These are phyloP conservation scores for Condylostoma magnum DNA, from an alignment of 169 alveolate genomes.

Conservation along the genomic window DNA sequence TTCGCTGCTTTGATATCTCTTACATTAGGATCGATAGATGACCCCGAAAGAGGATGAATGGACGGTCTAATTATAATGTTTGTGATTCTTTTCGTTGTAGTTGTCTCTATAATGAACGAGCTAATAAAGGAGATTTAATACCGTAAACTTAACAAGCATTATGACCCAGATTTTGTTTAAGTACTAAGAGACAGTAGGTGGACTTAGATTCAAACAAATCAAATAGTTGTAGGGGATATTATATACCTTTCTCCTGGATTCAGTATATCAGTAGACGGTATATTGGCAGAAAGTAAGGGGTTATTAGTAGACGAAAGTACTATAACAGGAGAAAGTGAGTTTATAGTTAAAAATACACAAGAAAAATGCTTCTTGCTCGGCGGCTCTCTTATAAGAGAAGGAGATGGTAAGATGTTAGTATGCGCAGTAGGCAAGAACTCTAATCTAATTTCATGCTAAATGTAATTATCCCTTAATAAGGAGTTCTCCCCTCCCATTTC, in stretches of 20 bases:
- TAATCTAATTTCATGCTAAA: too few relatives aligned
- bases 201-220: constrained; percentile 35
- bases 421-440: constrained; percentile 66
- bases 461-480: too few relatives aligned
- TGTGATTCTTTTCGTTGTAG: constrained; percentile 75
- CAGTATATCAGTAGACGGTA: constrained; percentile 70
- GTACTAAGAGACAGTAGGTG: constrained; percentile 53
- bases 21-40: not conserved
- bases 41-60: constrained; percentile 59
- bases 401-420: constrained; percentile 70
- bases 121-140: constrained; percentile 72
- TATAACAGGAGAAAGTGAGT: constrained; percentile 70
- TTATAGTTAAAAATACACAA: constrained; percentile 13
- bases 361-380: constrained; percentile 45
- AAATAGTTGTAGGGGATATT: constrained; percentile 75
- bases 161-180: constrained; percentile 38
- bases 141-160: constrained; percentile 58
- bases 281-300: constrained; percentile 65
- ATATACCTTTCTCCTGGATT: constrained; percentile 68
- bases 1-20: not conserved
- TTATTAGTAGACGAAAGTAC: constrained; percentile 71
- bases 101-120: constrained; percentile 64
- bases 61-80: constrained; percentile 79
- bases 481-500: too few relatives aligned
- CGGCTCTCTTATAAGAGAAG: constrained; percentile 71